These are phyloP conservation scores for Infundibulicybe gibba DNA, from an alignment of 768 basidiomycete genomes.

Conservation along the genomic window DNA sequence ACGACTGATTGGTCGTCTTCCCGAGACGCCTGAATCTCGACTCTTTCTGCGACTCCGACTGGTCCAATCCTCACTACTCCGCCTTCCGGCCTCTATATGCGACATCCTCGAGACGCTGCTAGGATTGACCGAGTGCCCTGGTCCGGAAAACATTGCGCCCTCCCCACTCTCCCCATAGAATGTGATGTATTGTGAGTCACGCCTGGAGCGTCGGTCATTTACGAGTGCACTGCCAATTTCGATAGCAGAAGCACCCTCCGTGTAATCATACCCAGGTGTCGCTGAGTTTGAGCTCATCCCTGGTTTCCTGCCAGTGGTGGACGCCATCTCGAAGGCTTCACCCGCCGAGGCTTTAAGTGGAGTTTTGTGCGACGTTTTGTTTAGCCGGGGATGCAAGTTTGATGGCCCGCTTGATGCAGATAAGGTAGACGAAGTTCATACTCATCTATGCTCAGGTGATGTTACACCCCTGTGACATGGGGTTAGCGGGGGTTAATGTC, in stretches of 20 bases:
- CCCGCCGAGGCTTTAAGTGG: slow-evolving; percentile 6
- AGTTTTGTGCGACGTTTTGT: no score
- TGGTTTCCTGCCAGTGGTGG: no score
- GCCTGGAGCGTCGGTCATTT: slow-evolving; percentile 47
- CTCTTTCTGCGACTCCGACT: slow-evolving; percentile 48
- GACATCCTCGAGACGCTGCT: slow-evolving; percentile 83
- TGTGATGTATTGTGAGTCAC: slow-evolving; percentile 64
- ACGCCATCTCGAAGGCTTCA: slow-evolving; percentile 37
- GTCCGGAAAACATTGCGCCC: slow-evolving; percentile 76
- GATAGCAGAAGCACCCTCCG: slow-evolving; percentile 77
- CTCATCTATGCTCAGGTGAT: no score
- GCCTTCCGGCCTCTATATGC: slow-evolving; percentile 47
- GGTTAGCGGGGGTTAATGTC: no score
- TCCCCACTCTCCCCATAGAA: slow-evolving; percentile 57
- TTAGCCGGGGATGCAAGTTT: no score
- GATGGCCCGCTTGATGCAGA: no score
- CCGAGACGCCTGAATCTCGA: slow-evolving; percentile 35
- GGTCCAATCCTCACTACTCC: slow-evolving; percentile 52
- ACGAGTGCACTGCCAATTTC: slow-evolving; percentile 67
- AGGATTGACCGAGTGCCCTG: slow-evolving; percentile 65
- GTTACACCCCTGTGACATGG: no score
- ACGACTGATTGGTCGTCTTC: slow-evolving; percentile 28
- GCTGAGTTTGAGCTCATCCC: slow-evolving; percentile 17
- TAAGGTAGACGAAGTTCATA: no score
- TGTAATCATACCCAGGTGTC: slow-evolving; percentile 57